Evolutionary conservation across 2,329 filamentous ascomycete species (phyloP), one percentile per base, ranked within the genome.

Genomic region (Thelonectria rubi): DNA sequence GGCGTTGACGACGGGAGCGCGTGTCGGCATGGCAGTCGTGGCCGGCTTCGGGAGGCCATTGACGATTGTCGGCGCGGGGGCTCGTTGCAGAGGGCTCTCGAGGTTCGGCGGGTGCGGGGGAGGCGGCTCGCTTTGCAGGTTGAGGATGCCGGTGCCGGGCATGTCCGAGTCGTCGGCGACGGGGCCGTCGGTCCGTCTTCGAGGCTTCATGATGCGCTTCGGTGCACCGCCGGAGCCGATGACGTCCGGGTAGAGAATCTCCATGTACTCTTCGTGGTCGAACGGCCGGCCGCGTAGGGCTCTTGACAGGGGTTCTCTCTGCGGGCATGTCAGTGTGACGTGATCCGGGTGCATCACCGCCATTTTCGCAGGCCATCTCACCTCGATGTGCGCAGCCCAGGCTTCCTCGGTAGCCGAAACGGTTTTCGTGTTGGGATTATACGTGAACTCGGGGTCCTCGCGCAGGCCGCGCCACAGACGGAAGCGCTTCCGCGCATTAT

Each of bases 401-500:
- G 82, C 84, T 37, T 87, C 84, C 49, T 88, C 85, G 30, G 79
- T 82, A 7, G 83, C 85, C 11, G 81, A 83, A 30, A 88, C 84
- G 15, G 80, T 86, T 65, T 78, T 78, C 10, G 80, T 79, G 21
- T 75, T 72, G 5, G 79, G 75, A 63, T 86, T 84, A 68, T 87
- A 88, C 3, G 80, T 72, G 60, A 88, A 88, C 12, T 85, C 82
- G 2, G 83, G 81, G 60, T 88, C 81, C 70, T 87, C 85, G 21
- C 85, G 78, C 66, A 88, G 73, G 20, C 85, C 84, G 17, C 85
- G 77, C 85, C 85, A 88, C 54, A 87, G 76, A n/a, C 85, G 83
- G 63, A 87, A 88, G 69, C 85, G 84, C 74, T 88, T 88, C 52
- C 85, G 81, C 61, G 85, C 85, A 73, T 88, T 88, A 75, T 88